Evolutionary conservation across 805 yeast genomes (phyloP).

Genomic region (Kregervanrija pseudodelftensis): DNA sequence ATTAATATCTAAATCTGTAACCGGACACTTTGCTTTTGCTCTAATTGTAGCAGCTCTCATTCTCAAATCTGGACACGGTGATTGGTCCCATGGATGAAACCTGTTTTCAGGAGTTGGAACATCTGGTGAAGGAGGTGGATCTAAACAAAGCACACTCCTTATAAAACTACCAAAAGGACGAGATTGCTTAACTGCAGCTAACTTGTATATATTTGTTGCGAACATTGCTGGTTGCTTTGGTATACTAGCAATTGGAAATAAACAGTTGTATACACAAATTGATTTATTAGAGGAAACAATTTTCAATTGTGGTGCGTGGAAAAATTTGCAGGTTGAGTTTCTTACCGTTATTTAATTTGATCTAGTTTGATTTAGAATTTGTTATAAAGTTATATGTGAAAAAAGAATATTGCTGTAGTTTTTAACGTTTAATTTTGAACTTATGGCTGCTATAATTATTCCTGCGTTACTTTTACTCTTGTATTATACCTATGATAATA

Average conservation of each 20-base stretch:
- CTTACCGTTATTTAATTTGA: no score
- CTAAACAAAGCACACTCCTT: constrained; percentile 37
- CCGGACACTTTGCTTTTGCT: constrained; percentile 85
- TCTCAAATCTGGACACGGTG: constrained; percentile 82
- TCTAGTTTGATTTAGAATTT: no score
- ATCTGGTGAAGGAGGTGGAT: constrained; percentile 56
- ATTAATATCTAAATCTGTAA: constrained; percentile 70
- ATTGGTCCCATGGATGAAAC: constrained; percentile 85
- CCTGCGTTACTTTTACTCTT: no score
- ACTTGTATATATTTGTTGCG: no score
- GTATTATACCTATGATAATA: no score
- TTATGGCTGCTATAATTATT: no score
- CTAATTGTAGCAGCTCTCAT: constrained; percentile 88
- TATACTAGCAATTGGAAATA: no score
- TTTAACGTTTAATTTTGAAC: no score
- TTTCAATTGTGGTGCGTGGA: neutral
- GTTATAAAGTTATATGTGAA: no score
- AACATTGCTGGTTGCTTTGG: no score
- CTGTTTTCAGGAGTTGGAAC: constrained; percentile 67
- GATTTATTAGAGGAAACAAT: no score
- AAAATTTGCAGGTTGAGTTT: neutral
- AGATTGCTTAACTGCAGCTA: neutral
- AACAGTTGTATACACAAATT: neutral
- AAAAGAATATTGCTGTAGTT: no score
- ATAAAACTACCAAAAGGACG: constrained; percentile 28